Evolutionary conservation across 306 rosid genomes (phyloP).

Genomic region (Purshia tridentata): DNA sequence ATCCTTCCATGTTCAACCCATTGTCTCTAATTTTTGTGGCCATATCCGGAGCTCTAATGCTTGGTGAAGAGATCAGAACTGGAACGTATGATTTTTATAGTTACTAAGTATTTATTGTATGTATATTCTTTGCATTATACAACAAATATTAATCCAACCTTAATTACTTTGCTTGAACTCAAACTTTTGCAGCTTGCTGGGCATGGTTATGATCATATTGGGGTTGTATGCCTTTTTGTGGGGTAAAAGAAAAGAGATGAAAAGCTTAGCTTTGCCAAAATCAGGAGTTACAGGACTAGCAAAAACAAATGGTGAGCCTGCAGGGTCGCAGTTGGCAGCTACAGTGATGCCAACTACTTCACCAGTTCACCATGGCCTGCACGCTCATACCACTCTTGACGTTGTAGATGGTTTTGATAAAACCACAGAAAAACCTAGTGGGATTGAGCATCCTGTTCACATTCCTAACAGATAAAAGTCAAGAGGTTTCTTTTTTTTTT

Average conservation of each 20-base stretch:
- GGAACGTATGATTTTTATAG: conserved; percentile 46
- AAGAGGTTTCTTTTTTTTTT: too few species aligned
- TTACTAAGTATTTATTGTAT: not conserved
- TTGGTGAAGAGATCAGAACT: conserved; percentile 44
- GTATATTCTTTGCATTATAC: not conserved
- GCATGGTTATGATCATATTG: conserved; percentile 46
- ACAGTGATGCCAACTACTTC: conserved; percentile 34
- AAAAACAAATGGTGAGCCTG: conserved; percentile 15
- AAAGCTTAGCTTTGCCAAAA: not conserved
- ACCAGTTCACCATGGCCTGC: not conserved
- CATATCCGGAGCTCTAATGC: conserved; percentile 45
- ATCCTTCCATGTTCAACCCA: conserved; percentile 75
- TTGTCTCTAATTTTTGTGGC: conserved; percentile 62
- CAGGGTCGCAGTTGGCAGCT: conserved; percentile 22
- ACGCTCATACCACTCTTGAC: not conserved
- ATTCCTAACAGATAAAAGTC: too few species aligned
- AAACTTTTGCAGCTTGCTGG: conserved; percentile 46
- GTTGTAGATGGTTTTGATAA: not conserved
- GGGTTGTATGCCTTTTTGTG: conserved; percentile 65
- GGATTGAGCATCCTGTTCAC: not conserved
- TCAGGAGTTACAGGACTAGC: conserved; percentile 18
- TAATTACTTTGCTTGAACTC: not conserved
- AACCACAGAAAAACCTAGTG: not conserved
- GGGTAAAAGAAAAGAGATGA: conserved; percentile 48
- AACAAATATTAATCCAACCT: not conserved